Conservation (phyloP, 2,329 filamentous ascomycete genomes). For the Cercospora zeae-maydis region DNA sequence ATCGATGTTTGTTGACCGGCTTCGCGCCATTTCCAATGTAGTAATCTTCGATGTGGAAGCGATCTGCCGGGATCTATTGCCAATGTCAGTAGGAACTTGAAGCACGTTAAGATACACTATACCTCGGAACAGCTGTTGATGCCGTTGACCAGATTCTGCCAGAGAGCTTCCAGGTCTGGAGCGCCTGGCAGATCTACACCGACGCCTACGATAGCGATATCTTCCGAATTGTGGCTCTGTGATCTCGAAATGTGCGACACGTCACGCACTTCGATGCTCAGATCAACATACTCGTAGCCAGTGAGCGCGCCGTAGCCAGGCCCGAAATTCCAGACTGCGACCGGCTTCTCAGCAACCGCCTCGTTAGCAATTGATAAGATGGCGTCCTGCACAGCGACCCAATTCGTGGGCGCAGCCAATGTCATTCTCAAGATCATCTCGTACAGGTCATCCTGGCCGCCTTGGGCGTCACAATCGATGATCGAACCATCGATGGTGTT, state of each 20-base stretch:
- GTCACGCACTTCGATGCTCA: conserved; percentile 2
- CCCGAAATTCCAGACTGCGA: conserved; percentile 9
- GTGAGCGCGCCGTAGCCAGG: conserved; percentile 13
- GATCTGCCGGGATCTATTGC: conserved; percentile 6
- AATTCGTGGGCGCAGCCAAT: conserved; percentile 4
- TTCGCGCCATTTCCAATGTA: conserved; percentile 8
- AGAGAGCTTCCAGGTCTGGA: conserved; percentile 2
- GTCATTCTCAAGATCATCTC: conserved; percentile 8
- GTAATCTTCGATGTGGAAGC: conserved; percentile 14
- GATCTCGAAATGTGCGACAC: neutral
- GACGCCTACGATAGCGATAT: conserved; percentile 12
- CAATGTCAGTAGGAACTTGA: neutral
- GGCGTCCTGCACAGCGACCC: conserved; percentile 10
- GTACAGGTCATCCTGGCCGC: neutral
- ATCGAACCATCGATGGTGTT: conserved; percentile 4
- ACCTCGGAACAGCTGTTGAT: conserved; percentile 14
- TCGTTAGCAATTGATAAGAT: neutral
- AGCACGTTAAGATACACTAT: neutral
- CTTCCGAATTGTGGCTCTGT: neutral
- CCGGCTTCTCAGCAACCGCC: neutral
- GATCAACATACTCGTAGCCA: neutral
- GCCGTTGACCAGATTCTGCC: conserved; percentile 9
- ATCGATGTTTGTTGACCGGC: conserved; percentile 1
- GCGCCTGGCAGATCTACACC: conserved; percentile 9
- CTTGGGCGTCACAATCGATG: neutral